Evolutionary conservation across 2,329 filamentous ascomycete species (phyloP).

Genomic region (Mollisiaceae sp.): DNA sequence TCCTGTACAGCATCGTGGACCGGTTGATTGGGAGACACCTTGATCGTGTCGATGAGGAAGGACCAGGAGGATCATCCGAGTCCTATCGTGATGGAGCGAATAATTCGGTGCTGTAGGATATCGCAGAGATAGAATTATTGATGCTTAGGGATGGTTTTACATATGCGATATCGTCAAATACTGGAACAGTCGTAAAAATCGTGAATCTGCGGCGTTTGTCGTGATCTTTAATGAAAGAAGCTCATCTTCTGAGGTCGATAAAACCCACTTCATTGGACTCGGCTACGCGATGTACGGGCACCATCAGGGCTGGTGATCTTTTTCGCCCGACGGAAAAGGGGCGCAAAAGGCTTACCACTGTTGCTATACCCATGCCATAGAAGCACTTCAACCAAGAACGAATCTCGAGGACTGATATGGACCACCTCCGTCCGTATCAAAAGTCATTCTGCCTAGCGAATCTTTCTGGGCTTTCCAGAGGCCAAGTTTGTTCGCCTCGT

Average conservation of each 20-base stretch:
- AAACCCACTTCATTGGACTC: conserved; percentile 18
- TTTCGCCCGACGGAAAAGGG: conserved; percentile 19
- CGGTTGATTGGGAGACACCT: conserved; percentile 41
- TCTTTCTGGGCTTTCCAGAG: neutral
- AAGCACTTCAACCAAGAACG: neutral
- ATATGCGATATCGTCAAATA: conserved; percentile 18
- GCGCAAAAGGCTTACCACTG: neutral
- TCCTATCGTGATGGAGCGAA: conserved; percentile 28
- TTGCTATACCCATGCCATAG: neutral
- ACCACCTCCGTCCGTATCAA: neutral
- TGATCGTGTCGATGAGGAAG: conserved; percentile 39
- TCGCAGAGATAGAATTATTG: conserved; percentile 22
- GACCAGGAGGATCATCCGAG: conserved; percentile 43
- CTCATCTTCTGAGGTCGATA: conserved; percentile 18
- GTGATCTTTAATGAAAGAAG: conserved; percentile 19
- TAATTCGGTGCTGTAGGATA: conserved; percentile 10
- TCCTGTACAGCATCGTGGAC: conserved; percentile 41
- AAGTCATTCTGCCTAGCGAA: conserved; percentile 1
- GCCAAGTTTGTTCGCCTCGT: neutral
- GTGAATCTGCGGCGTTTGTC: conserved; percentile 14
- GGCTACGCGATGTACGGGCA: conserved; percentile 13
- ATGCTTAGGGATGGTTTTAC: conserved; percentile 13
- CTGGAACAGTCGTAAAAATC: conserved; percentile 11
- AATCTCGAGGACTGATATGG: conserved; percentile 3
- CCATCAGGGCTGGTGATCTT: conserved; percentile 9